A percentile compares a stretch with the other conserved stretches of the same genome.
Evolutionary conservation across 2,329 filamentous ascomycete genomes (phyloP).

Genomic region (Didymella segeticola): DNA sequence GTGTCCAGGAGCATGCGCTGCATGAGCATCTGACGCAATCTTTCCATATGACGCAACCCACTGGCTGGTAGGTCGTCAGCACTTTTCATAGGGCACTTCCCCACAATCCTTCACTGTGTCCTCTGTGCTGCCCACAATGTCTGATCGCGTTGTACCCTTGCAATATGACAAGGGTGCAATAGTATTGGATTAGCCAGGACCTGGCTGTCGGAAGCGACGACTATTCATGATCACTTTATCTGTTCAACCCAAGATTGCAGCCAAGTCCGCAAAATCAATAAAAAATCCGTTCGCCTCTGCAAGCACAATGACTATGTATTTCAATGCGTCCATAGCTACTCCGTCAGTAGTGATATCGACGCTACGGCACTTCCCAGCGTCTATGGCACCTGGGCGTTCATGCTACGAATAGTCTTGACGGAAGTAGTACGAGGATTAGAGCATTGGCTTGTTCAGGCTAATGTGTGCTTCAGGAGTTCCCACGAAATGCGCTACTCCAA

Average conservation of each 20-base stretch:
- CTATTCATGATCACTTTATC: neutral
- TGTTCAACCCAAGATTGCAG: conserved; percentile 16
- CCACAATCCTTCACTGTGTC: neutral
- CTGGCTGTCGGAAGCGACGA: conserved; percentile 7
- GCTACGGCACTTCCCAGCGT: neutral
- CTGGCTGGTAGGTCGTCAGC: neutral
- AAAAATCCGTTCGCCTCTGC: conserved; percentile 2
- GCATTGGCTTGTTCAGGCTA: conserved; percentile 7
- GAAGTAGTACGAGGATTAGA: conserved; percentile 2
- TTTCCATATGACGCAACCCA: too few relatives aligned
- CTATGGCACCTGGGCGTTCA: neutral
- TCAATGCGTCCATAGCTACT: neutral
- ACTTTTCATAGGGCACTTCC: neutral
- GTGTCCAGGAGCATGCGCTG: neutral
- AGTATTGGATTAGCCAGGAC: conserved; percentile 6
- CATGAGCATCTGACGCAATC: neutral
- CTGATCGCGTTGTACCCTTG: conserved; percentile 10
- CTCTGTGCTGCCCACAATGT: neutral
- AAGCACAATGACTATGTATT: neutral
- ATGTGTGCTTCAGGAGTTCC: conserved; percentile 8
- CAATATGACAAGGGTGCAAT: conserved; percentile 6
- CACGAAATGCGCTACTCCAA: conserved; percentile 4
- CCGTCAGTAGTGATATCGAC: conserved; percentile 5
- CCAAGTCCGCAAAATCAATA: conserved; percentile 12
- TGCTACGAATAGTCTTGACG: neutral